Conservation (phyloP, 2,329 filamentous ascomycete species). For the Epichloe bromicola region DNA sequence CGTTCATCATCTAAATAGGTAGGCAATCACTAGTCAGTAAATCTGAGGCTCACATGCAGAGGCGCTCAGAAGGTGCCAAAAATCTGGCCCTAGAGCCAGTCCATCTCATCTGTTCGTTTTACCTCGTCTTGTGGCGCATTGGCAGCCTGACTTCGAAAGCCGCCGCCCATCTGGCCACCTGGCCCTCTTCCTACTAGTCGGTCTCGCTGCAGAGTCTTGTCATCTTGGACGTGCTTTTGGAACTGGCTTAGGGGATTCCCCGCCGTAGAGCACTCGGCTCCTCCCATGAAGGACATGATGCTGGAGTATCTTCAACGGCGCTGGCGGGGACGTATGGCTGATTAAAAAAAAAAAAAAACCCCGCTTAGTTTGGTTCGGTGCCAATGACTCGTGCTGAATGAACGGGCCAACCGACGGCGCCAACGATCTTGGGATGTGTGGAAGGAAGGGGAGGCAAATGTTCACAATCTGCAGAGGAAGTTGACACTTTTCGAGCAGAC, state of each 20-base stretch:
- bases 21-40: background rate
- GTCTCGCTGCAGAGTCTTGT: slow-evolving; percentile 88
- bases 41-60: background rate
- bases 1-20: slow-evolving; percentile 69
- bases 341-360: background rate
- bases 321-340: background rate
- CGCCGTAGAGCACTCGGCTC: slow-evolving; percentile 91
- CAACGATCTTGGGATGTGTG: background rate
- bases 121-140: slow-evolving; percentile 64
- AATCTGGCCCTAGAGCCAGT: background rate
- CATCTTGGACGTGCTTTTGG: slow-evolving; percentile 91
- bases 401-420: background rate
- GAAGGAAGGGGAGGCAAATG: background rate
- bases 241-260: slow-evolving; percentile 97
- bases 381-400: no score
- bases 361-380: background rate
- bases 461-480: background rate
- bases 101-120: slow-evolving; percentile 3
- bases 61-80: no score
- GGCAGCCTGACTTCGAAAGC: slow-evolving; percentile 61
- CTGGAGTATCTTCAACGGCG: background rate
- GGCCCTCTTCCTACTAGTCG: slow-evolving; percentile 66
- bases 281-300: slow-evolving; percentile 86
- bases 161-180: slow-evolving; percentile 56
- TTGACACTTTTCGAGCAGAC: background rate